Evolutionary conservation across 345 rosid species (phyloP).

Genomic region (Gossypium rotundifolium): DNA sequence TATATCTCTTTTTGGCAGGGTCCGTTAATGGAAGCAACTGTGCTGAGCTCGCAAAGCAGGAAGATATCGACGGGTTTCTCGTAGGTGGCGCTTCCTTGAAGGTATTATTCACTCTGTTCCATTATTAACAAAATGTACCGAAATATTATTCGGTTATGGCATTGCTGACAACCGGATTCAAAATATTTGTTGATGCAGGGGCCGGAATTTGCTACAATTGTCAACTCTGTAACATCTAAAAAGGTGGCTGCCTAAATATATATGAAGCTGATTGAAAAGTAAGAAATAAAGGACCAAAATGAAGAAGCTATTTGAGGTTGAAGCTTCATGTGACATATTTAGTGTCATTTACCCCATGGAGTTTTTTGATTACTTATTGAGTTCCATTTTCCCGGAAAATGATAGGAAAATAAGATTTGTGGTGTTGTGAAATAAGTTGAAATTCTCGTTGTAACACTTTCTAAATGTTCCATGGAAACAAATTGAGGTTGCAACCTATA

Average conservation of each 20-base stretch:
- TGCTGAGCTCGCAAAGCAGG: slow-evolving; percentile 87
- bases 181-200: slow-evolving; percentile 49
- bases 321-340: neutral
- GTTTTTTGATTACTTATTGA: slow-evolving; percentile 6
- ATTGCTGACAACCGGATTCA: neutral
- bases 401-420: neutral
- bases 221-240: slow-evolving; percentile 83
- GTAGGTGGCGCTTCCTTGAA: slow-evolving; percentile 98
- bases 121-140: neutral
- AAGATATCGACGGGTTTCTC: slow-evolving; percentile 97
- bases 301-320: slow-evolving; percentile 6
- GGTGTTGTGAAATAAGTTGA: neutral
- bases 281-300: slow-evolving; percentile 1
- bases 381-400: neutral
- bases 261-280: neutral
- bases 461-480: neutral
- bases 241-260: slow-evolving; percentile 71
- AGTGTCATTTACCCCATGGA: neutral
- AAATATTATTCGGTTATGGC: neutral
- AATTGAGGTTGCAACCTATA: too few relatives aligned
- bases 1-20: slow-evolving; percentile 36
- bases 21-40: slow-evolving; percentile 94
- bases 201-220: slow-evolving; percentile 85
- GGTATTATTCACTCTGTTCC: slow-evolving; percentile 36
- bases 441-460: neutral